Base-by-base conservation (phyloP, 2,329 filamentous ascomycete genomes). In the Talaromyces sp. region DNA sequence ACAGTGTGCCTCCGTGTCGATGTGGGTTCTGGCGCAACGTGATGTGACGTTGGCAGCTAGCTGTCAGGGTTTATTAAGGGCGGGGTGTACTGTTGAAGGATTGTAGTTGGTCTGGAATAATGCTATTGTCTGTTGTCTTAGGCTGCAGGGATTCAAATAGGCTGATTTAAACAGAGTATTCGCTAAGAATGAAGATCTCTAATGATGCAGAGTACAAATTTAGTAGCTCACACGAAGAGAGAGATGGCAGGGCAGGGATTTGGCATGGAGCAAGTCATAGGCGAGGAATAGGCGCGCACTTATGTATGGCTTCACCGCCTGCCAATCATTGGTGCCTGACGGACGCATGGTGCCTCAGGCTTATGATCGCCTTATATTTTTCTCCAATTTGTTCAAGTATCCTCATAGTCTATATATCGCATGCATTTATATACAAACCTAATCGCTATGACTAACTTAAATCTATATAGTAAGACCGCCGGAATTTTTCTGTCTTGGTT, bases 401-500 rank as follows among this genome's bases (percentile, higher is more conserved):
- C 27, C 13, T 37, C 9, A 4, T 35, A 54, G 24, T 33, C 37
- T 63, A 41, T 33, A 22, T 57, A 33, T 43, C 24, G 33, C 7
- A 41, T 33, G n/a, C 8, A 52, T 39, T 37, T 14, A 35, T 57
- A 24, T 43, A 63, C 56, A 37, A 16, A 7, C 24, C 19, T 31
- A 58, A 19, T 19, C 13, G 35, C 16, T 10, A 3, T 19, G 35
- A 33, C 14, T 22, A 19, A n/a, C 3, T 8, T 6, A 31, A 31
- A n/a, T 39, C 59, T 57, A 66, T 47, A 66, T 54, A 43, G 65
- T 61, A 43, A 87, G 84, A 0, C 90, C 91, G 1, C 83, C 90
- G 64, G 89, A 91, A 71, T 90, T 88, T 70, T 79, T 75, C 82
- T 93, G 91, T 67, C 92, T 85, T 27, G 89, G 90, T 76, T 96